Percentiles rank a stretch among this genome's conserved stretches.
Conservation (phyloP, 2,329 filamentous ascomycete genomes). For the Cephalotrichum gorgonifer region DNA sequence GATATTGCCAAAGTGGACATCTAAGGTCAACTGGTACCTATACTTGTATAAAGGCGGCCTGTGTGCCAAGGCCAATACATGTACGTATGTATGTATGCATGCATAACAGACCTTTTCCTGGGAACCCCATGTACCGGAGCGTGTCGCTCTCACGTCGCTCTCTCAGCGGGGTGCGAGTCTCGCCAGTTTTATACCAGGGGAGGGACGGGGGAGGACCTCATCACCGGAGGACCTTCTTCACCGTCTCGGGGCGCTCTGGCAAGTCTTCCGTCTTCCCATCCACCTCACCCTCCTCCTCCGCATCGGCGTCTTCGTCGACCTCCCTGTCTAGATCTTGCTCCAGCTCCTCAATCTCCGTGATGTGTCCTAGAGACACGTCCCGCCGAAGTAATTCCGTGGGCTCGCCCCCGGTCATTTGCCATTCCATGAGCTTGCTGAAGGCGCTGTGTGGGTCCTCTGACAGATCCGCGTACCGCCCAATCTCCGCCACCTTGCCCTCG, state of each 20-base stretch:
- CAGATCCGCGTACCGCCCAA: conserved; percentile 72
- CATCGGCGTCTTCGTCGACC: conserved; percentile 20
- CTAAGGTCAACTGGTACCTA: too few relatives aligned
- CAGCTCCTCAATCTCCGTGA: conserved; percentile 42
- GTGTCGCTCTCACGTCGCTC: too few relatives aligned
- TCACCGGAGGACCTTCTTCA: not conserved
- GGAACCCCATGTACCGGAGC: too few relatives aligned
- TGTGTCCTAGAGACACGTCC: conserved; percentile 23
- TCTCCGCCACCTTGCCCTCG: conserved; percentile 84
- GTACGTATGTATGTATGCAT: too few relatives aligned
- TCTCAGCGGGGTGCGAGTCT: too few relatives aligned
- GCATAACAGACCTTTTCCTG: not conserved
- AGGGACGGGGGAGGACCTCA: too few relatives aligned
- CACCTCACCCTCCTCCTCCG: conserved; percentile 10
- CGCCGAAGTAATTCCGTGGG: conserved; percentile 29
- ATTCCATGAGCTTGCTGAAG: conserved; percentile 95
- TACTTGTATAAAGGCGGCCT: too few relatives aligned
- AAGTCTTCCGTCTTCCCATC: not conserved
- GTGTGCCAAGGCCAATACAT: too few relatives aligned
- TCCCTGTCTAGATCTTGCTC: conserved; percentile 36
- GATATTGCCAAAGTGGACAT: not conserved
- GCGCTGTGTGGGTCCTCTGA: conserved; percentile 65
- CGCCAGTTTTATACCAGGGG: too few relatives aligned
- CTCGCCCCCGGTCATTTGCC: conserved; percentile 89
- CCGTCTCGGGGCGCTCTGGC: not conserved